Evolutionary conservation across 2,329 filamentous ascomycete genomes (phyloP), one percentile per base, ranked within the genome.

Genomic region (Phyllosticta citriasiana): DNA sequence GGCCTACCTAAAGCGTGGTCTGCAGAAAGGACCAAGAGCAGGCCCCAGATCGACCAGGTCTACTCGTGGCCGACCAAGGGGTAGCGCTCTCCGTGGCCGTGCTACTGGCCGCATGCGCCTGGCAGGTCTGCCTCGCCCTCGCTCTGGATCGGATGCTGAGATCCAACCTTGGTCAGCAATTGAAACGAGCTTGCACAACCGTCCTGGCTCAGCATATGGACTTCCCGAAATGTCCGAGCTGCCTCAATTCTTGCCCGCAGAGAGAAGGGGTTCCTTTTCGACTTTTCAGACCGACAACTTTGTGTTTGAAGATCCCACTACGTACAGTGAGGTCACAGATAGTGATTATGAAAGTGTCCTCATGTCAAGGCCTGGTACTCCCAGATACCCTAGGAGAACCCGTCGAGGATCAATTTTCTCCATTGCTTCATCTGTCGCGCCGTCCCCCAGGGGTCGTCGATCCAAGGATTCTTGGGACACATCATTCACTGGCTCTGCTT

Each of bases 51-150:
- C 40, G 10, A 40, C 24, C 10, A 35, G 52, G 35, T 24, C 58
- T 8, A 54, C 53, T 19, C 58, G 58, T n/a, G 58, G 53, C 6
- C 53, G 53, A 52, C 30, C 54, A 30, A 61, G 59, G 30, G 54
- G 59, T 40, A 19, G 59, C 4, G 16, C 22, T 8, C 27, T 51
- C 50, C 54, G 54, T 52, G 58, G 58, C 6, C 58, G 58, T n/a
- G 40, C 40, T n/a, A 60, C 58, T 52, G 58, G 58, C n/a, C 58
- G 53, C 3, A 47, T 55, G n/a, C 59, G 59, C 40, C 59, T 61
- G 53, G 55, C 54, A 40, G 54, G 54, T n/a, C 54, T 61, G 26
- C 59, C 59, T 26, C 54, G 50, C 9, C 59, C 59, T 19, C 54
- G 50, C 10, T 50, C 59, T 2, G 55, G 22, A 19, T 30, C 50